Evolutionary conservation across 2,329 filamentous ascomycete species (phyloP).

Genomic region (Trichoderma sp.): DNA sequence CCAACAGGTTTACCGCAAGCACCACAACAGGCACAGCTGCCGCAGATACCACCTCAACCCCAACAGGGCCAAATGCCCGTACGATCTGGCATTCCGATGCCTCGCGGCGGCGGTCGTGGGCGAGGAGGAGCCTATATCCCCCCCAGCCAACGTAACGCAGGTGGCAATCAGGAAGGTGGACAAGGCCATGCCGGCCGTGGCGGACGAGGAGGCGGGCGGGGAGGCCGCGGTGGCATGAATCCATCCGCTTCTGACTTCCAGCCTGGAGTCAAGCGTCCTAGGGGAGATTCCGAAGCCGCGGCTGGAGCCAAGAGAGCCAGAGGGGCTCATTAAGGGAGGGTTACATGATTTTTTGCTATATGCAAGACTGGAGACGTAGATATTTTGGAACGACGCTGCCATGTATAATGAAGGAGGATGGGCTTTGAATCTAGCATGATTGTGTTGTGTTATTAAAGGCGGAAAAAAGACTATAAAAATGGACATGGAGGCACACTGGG

Average conservation of each 20-base stretch:
- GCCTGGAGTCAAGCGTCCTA: slow-evolving; percentile 60
- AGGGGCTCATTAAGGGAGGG: slow-evolving; percentile 42
- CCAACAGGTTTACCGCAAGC: slow-evolving; percentile 25
- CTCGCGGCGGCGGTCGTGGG: slow-evolving; percentile 47
- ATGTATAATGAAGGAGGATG: slow-evolving; percentile 26
- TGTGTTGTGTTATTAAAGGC: background rate
- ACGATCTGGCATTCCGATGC: slow-evolving; percentile 48
- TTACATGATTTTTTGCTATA: background rate
- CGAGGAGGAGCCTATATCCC: slow-evolving; percentile 46
- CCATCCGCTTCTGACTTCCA: slow-evolving; percentile 60
- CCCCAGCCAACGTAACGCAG: slow-evolving; percentile 44
- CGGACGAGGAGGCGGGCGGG: slow-evolving; percentile 48
- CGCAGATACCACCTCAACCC: slow-evolving; percentile 32
- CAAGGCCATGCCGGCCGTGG: slow-evolving; percentile 40
- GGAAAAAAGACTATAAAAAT: slow-evolving; percentile 14
- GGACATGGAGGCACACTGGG: slow-evolving; percentile 14
- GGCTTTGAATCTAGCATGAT: slow-evolving; percentile 16
- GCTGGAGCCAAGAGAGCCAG: slow-evolving; percentile 50
- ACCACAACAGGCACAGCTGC: slow-evolving; percentile 32
- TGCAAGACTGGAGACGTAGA: background rate
- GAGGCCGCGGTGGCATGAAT: slow-evolving; percentile 52
- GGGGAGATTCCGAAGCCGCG: slow-evolving; percentile 55
- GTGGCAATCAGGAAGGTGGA: slow-evolving; percentile 44
- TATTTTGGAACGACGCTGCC: slow-evolving; percentile 3
- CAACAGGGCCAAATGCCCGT: slow-evolving; percentile 34